Percentiles rank a stretch among this genome's conserved stretches.
Evolutionary conservation across 768 basidiomycete species (phyloP).

Genomic region (Lepiota venenata): DNA sequence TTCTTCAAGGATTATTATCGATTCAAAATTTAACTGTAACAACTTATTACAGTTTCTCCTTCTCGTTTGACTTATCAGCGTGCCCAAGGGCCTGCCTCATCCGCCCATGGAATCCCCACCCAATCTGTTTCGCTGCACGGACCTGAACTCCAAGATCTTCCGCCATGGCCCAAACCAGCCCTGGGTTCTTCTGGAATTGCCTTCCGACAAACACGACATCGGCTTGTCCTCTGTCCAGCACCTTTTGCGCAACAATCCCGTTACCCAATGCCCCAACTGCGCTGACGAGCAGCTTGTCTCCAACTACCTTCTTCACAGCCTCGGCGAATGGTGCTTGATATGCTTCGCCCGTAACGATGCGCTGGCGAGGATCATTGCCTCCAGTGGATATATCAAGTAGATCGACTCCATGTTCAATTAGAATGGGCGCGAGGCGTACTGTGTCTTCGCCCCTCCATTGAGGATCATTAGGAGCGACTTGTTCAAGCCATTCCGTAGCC

Average conservation of each 20-base stretch:
- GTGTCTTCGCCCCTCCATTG: conserved; percentile 74
- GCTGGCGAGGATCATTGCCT: conserved; percentile 48
- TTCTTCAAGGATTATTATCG: no score
- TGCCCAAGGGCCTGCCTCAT: conserved; percentile 11
- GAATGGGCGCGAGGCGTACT: conserved; percentile 51
- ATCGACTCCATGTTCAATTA: conserved; percentile 67
- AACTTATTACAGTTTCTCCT: background rate
- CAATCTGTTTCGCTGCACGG: conserved; percentile 17
- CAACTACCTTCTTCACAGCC: conserved; percentile 45
- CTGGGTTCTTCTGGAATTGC: conserved; percentile 61
- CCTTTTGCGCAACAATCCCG: conserved; percentile 52
- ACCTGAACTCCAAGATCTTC: conserved; percentile 16
- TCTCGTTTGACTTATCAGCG: background rate
- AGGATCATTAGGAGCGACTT: conserved; percentile 51
- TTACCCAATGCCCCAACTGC: conserved; percentile 52
- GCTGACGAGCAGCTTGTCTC: conserved; percentile 39
- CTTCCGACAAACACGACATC: conserved; percentile 56
- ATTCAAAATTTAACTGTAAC: background rate
- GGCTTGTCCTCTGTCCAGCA: conserved; percentile 54
- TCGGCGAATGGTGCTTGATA: conserved; percentile 59
- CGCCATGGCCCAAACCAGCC: conserved; percentile 47
- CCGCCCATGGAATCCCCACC: conserved; percentile 19
- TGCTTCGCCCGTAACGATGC: conserved; percentile 29
- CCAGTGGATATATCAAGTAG: conserved; percentile 71
- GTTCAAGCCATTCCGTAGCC: conserved; percentile 73